Conservation (phyloP, 139 green algal genomes). For the Chlamydomonas sphaeroides region DNA sequence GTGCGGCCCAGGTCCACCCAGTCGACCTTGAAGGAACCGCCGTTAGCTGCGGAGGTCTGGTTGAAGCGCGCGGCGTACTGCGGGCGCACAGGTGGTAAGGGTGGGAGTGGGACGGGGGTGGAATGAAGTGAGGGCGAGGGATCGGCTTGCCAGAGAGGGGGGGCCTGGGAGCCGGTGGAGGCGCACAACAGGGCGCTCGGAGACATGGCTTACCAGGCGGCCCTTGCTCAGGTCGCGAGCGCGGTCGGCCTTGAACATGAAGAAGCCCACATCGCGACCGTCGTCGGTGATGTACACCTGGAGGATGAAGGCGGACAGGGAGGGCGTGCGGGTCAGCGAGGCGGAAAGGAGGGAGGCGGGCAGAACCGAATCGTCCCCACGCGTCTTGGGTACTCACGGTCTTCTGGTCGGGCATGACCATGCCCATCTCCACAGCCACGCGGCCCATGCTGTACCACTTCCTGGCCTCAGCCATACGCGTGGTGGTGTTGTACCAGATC, state of each 20-base stretch:
- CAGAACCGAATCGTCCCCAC: too few relatives aligned
- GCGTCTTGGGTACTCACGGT: background rate
- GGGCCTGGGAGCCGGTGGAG: too few relatives aligned
- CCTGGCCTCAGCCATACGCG: background rate
- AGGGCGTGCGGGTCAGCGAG: too few relatives aligned
- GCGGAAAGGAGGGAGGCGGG: too few relatives aligned
- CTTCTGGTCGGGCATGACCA: constrained; percentile 44
- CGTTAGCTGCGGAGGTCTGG: background rate
- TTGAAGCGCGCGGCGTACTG: constrained; percentile 54
- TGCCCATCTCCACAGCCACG: constrained; percentile 33
- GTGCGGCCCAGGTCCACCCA: constrained; percentile 23
- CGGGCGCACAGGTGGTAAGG: too few relatives aligned
- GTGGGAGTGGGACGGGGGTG: too few relatives aligned
- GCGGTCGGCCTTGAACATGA: constrained; percentile 40
- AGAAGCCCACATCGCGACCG: constrained; percentile 45
- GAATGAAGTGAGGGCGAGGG: too few relatives aligned
- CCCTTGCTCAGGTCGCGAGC: constrained; percentile 47
- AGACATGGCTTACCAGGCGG: too few relatives aligned
- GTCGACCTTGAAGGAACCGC: constrained; percentile 12
- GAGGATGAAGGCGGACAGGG: background rate
- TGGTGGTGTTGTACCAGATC: constrained; percentile 13
- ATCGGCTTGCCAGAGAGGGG: too few relatives aligned
- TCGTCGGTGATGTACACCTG: constrained; percentile 34
- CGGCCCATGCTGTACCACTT: constrained; percentile 52
- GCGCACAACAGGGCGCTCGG: too few relatives aligned